A percentile compares a stretch with the other conserved stretches of the same genome.
phyloP scores from a whole-genome alignment of 1,284 basidiomycete genomes.

The Marasmius tenuissimus region DNA sequence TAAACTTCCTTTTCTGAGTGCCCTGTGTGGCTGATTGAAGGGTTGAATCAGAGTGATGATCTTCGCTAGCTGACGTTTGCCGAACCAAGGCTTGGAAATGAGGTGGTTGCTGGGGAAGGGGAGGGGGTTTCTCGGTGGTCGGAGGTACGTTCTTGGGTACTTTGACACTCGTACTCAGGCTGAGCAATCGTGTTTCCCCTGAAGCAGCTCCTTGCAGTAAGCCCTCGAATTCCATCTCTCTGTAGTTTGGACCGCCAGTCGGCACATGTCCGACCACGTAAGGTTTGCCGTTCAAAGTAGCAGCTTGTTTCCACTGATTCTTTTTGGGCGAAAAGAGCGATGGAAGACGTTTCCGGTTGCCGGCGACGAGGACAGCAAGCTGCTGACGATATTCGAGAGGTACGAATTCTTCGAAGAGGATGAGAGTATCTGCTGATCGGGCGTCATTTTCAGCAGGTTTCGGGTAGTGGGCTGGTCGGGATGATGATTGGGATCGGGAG shows the following conservation, averaged over 20 bases:
- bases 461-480: background rate
- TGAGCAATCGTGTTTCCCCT: constrained; percentile 51
- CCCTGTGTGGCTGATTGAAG: background rate
- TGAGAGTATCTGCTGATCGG: constrained; percentile 49
- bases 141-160: background rate
- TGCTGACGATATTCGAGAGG: constrained; percentile 83
- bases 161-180: constrained; percentile 15
- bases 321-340: constrained; percentile 31
- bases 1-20: constrained; percentile 4
- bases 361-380: constrained; percentile 39
- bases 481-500: constrained; percentile 18
- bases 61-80: constrained; percentile 26
- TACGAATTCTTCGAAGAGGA: constrained; percentile 88
- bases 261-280: constrained; percentile 72
- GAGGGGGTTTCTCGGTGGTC: background rate
- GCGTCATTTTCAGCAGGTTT: constrained; percentile 30
- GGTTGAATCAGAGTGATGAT: constrained; percentile 34
- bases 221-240: constrained; percentile 80
- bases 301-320: constrained; percentile 71
- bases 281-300: constrained; percentile 76
- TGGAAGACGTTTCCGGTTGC: constrained; percentile 35
- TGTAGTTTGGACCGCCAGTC: constrained; percentile 52
- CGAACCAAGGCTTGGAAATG: no score
- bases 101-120: background rate
- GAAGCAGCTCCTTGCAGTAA: constrained; percentile 57